Conservation (phyloP, 768 basidiomycete species). For the Boletales sp. region DNA sequence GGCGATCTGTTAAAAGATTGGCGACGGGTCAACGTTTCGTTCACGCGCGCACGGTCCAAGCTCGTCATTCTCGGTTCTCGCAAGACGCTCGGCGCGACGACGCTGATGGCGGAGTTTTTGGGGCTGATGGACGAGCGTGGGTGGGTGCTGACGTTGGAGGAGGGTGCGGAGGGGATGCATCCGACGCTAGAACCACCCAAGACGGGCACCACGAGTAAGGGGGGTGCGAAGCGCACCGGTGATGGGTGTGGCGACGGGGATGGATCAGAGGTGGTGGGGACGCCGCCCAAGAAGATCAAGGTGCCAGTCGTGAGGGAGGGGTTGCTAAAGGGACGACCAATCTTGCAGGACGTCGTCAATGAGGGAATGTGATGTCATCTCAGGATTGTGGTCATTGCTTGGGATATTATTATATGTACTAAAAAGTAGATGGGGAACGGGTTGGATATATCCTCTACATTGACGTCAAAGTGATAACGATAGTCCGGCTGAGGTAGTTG, state of each 20-base stretch:
- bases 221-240: constrained; percentile 12
- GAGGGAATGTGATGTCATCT: constrained; percentile 26
- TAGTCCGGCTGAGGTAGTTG: too few species aligned
- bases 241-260: not conserved
- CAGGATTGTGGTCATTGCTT: not conserved
- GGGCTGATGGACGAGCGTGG: constrained; percentile 61
- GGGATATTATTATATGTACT: not conserved
- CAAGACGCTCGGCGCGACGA: constrained; percentile 60
- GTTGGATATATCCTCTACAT: too few species aligned
- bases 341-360: constrained; percentile 60
- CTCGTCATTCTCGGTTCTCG: constrained; percentile 88
- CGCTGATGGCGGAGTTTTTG: constrained; percentile 74
- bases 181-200: constrained; percentile 24
- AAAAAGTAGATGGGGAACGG: too few species aligned
- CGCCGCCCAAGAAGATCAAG: constrained; percentile 36
- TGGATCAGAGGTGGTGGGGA: constrained; percentile 7
- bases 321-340: constrained; percentile 52
- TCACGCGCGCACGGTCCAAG: constrained; percentile 90
- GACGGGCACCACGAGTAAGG: constrained; percentile 8
- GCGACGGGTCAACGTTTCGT: constrained; percentile 94
- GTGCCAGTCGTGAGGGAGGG: constrained; percentile 34
- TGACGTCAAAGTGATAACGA: too few species aligned
- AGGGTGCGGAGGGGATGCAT: constrained; percentile 54
- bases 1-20: constrained; percentile 95
- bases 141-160: constrained; percentile 68